Conservation (phyloP, 2,329 filamentous ascomycete genomes). For the Herpotrichia juniperi region DNA sequence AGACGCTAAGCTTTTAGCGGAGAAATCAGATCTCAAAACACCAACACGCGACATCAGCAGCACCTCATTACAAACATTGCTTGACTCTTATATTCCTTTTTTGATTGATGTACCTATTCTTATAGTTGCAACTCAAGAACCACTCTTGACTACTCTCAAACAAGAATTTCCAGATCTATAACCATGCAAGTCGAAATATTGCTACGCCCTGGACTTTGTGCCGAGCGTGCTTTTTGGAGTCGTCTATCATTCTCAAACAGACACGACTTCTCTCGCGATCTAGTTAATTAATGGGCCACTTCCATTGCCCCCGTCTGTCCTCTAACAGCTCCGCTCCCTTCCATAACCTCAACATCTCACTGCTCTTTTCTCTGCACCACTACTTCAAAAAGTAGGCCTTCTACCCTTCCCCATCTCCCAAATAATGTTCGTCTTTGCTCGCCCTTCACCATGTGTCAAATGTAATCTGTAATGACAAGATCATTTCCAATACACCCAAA, state of each 20-base stretch:
- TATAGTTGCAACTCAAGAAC: too few species aligned
- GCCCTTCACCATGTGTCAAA: constrained; percentile 13
- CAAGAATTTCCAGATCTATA: too few species aligned
- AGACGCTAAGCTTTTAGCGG: constrained; percentile 8
- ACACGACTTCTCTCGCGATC: background rate
- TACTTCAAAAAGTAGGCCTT: background rate
- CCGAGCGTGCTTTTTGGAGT: background rate
- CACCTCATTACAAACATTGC: background rate
- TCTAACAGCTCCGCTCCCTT: background rate
- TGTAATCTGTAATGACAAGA: constrained; percentile 12
- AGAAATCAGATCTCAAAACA: background rate
- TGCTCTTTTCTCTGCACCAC: background rate
- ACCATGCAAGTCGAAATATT: too few species aligned
- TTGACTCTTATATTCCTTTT: too few species aligned
- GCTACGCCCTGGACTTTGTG: too few species aligned
- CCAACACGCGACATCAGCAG: background rate
- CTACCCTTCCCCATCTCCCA: background rate
- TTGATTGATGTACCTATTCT: too few species aligned
- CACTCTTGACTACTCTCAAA: too few species aligned
- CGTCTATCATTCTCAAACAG: too few species aligned
- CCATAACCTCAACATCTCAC: background rate
- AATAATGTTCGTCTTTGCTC: background rate
- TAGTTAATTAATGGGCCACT: background rate
- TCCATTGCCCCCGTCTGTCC: background rate
- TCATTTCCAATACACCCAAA: constrained; percentile 6